Conservation (phyloP, 495 filamentous ascomycete species). For the Astrothelium macrocarpum region DNA sequence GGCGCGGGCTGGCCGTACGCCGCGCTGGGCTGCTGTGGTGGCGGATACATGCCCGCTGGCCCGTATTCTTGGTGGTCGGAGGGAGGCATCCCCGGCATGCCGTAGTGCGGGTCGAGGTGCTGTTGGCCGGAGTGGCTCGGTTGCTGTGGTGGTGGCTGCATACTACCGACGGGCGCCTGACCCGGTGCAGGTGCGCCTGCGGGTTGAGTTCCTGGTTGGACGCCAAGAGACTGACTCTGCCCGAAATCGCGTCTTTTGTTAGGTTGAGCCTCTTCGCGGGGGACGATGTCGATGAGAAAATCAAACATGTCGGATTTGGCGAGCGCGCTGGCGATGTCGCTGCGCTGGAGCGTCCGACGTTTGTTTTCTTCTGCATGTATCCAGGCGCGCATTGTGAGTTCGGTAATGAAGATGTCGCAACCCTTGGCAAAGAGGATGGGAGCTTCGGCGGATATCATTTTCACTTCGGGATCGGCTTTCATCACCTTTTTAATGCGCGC, state of each 20-base stretch:
- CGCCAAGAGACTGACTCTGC: slow-evolving; percentile 45
- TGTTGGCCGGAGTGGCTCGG: slow-evolving; percentile 47
- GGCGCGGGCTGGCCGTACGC: slow-evolving; percentile 62
- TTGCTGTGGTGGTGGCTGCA: slow-evolving; percentile 59
- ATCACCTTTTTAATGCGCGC: slow-evolving; percentile 99
- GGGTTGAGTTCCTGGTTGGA: slow-evolving; percentile 20
- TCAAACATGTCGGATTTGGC: slow-evolving; percentile 99
- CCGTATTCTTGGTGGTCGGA: slow-evolving; percentile 57
- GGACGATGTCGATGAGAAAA: slow-evolving; percentile 98
- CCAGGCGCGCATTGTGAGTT: slow-evolving; percentile 99
- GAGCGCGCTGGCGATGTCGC: slow-evolving; percentile 89
- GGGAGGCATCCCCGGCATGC: slow-evolving; percentile 15
- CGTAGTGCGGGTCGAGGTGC: slow-evolving; percentile 33
- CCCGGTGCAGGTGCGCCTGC: slow-evolving; percentile 8
- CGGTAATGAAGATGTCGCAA: slow-evolving; percentile 98
- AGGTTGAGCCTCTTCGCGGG: slow-evolving; percentile 81
- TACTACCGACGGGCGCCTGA: slow-evolving; percentile 39
- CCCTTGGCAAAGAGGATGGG: slow-evolving; percentile 98
- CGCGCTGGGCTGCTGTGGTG: slow-evolving; percentile 61
- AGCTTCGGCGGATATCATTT: slow-evolving; percentile 98
- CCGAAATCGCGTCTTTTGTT: slow-evolving; percentile 50
- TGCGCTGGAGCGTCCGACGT: slow-evolving; percentile 84
- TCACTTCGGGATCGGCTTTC: slow-evolving; percentile 98
- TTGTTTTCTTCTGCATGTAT: slow-evolving; percentile 99
- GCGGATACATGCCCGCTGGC: slow-evolving; percentile 65